phyloP scores from a whole-genome alignment of 768 basidiomycete species.

The Mrakia blollopis region DNA sequence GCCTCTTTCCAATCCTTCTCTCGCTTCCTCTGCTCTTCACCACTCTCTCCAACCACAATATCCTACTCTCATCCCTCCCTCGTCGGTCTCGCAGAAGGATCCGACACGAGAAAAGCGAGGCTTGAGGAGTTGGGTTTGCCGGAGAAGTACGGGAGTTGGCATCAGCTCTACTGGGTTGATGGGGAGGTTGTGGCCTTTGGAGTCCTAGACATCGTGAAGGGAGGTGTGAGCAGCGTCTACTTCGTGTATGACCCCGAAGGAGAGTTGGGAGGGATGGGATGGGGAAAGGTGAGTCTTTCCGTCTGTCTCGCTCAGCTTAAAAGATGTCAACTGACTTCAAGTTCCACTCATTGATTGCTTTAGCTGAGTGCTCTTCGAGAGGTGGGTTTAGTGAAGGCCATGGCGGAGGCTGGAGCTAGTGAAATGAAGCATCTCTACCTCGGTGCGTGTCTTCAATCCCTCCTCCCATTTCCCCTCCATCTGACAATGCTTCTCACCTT shows the following conservation, averaged over 20 bases:
- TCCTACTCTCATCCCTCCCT: slow-evolving; percentile 7
- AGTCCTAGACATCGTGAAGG: slow-evolving; percentile 83
- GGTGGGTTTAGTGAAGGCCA: slow-evolving; percentile 65
- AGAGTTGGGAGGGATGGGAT: slow-evolving; percentile 60
- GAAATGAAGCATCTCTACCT: slow-evolving; percentile 72
- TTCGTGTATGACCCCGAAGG: slow-evolving; percentile 70
- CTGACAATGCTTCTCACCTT: not conserved
- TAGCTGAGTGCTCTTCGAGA: slow-evolving; percentile 84
- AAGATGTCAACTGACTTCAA: not conserved
- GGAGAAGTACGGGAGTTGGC: slow-evolving; percentile 23
- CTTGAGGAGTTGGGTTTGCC: slow-evolving; percentile 14
- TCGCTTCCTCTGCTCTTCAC: slow-evolving; percentile 31
- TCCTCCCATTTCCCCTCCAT: not conserved
- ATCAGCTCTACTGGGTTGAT: slow-evolving; percentile 50
- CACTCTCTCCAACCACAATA: slow-evolving; percentile 12
- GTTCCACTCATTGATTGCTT: not conserved
- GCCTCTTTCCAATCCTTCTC: slow-evolving; percentile 18
- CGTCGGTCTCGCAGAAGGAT: not conserved
- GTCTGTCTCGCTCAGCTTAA: no score
- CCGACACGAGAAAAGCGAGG: not conserved
- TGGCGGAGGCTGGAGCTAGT: slow-evolving; percentile 61
- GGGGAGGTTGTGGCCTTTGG: slow-evolving; percentile 75
- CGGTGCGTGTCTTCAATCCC: slow-evolving; percentile 52
- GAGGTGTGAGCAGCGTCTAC: slow-evolving; percentile 76
- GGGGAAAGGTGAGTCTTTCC: slow-evolving; percentile 63